Evolutionary conservation across 2,329 filamentous ascomycete genomes (phyloP).

Genomic region (Cladosporium colombiae): DNA sequence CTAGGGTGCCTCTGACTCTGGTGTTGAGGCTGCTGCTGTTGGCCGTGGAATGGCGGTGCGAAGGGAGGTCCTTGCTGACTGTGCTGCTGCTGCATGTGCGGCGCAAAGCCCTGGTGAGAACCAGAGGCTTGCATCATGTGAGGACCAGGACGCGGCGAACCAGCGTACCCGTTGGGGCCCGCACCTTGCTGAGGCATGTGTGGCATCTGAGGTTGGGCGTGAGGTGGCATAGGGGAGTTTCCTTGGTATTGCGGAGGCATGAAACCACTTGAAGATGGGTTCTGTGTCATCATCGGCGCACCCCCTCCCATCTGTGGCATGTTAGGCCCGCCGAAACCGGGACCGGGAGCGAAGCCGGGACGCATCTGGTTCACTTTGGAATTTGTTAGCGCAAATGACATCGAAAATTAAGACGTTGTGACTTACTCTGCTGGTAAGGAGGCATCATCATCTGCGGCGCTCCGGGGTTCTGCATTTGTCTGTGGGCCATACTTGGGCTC

Average conservation of each 20-base stretch:
- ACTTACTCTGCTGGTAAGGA: conserved; percentile 31
- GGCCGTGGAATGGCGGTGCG: conserved; percentile 25
- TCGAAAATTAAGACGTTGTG: conserved; percentile 53
- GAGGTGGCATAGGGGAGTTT: conserved; percentile 63
- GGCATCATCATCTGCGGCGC: conserved; percentile 32
- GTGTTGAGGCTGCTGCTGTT: conserved; percentile 29
- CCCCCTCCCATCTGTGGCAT: conserved; percentile 17
- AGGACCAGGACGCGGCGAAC: conserved; percentile 85
- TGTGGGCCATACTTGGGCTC: conserved; percentile 61
- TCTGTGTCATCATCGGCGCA: conserved; percentile 51
- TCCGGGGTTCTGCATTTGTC: conserved; percentile 30
- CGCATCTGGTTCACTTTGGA: conserved; percentile 39
- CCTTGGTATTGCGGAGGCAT: conserved; percentile 21
- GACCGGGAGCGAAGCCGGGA: conserved; percentile 26
- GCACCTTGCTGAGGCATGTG: conserved; percentile 31
- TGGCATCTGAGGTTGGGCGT: conserved; percentile 66
- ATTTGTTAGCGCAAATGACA: background rate
- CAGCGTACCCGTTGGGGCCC: conserved; percentile 63
- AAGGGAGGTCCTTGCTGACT: conserved; percentile 22
- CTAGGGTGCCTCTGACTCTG: conserved; percentile 27
- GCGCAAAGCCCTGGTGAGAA: conserved; percentile 77
- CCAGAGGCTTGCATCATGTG: conserved; percentile 93
- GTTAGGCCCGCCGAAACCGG: conserved; percentile 60
- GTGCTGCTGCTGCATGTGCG: conserved; percentile 23
- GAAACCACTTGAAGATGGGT: conserved; percentile 61